A percentile compares a stretch with the other conserved stretches of the same genome.
Evolutionary conservation across 495 filamentous ascomycete species (phyloP).

Genomic region (Durotheca rogersii): DNA sequence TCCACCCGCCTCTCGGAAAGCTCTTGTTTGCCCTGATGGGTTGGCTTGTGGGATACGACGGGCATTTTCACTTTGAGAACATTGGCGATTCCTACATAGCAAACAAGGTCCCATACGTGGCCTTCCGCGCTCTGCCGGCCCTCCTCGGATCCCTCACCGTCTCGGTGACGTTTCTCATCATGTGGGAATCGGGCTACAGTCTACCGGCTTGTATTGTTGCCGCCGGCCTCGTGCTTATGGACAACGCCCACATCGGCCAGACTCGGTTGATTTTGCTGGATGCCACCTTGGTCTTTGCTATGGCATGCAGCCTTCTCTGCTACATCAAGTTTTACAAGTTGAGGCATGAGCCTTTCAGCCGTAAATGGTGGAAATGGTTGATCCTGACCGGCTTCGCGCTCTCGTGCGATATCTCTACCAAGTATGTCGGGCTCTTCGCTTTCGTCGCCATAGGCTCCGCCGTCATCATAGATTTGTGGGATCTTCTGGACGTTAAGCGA

Average conservation of each 20-base stretch:
- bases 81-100: slow-evolving; percentile 98
- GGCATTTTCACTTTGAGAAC: slow-evolving; percentile 97
- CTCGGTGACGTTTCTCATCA: slow-evolving; percentile 91
- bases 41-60: slow-evolving; percentile 94
- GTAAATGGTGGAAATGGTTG: slow-evolving; percentile 99
- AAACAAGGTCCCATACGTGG: slow-evolving; percentile 96
- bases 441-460: slow-evolving; percentile 96
- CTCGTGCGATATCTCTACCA: slow-evolving; percentile 97
- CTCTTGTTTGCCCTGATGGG: slow-evolving; percentile 90
- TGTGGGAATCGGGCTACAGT: slow-evolving; percentile 99
- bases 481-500: slow-evolving; percentile 83
- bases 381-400: slow-evolving; percentile 89
- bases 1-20: slow-evolving; percentile 95
- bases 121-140: slow-evolving; percentile 91
- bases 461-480: slow-evolving; percentile 92
- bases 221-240: slow-evolving; percentile 84
- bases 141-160: slow-evolving; percentile 89
- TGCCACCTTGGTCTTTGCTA: slow-evolving; percentile 88
- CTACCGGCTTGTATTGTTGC: slow-evolving; percentile 88
- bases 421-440: slow-evolving; percentile 95
- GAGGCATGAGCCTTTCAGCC: slow-evolving; percentile 80
- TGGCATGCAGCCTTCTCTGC: slow-evolving; percentile 89
- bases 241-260: slow-evolving; percentile 98
- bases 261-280: slow-evolving; percentile 94
- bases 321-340: slow-evolving; percentile 99